Percentiles rank a stretch among this genome's conserved stretches.
phyloP scores from a whole-genome alignment of 2,329 filamentous ascomycete species.

The Canariomyces notabilis region DNA sequence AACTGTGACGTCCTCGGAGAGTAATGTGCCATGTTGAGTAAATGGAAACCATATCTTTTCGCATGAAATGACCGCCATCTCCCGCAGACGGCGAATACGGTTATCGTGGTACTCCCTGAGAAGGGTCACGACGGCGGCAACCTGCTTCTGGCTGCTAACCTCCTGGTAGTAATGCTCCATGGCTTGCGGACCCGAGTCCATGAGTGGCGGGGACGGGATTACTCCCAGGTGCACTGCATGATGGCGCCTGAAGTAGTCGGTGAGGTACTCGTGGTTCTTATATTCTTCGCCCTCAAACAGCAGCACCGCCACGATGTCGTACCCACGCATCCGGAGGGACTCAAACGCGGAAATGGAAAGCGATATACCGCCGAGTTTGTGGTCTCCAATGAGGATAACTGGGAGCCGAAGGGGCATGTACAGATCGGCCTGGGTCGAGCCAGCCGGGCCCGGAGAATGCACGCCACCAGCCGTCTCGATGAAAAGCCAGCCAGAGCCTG shows the following conservation, averaged over 20 bases:
- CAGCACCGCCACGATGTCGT: slow-evolving; percentile 66
- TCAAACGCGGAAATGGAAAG: slow-evolving; percentile 77
- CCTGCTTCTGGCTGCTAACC: background rate
- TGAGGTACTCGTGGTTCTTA: slow-evolving; percentile 63
- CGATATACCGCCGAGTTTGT: slow-evolving; percentile 72
- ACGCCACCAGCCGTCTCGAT: slow-evolving; percentile 81
- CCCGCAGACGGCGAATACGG: slow-evolving; percentile 55
- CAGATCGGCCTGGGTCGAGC: slow-evolving; percentile 70
- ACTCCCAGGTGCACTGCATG: slow-evolving; percentile 53
- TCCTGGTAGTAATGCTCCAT: slow-evolving; percentile 35
- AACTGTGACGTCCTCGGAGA: slow-evolving; percentile 58
- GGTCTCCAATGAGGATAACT: slow-evolving; percentile 68
- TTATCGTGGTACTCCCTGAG: slow-evolving; percentile 50
- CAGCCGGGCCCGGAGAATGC: slow-evolving; percentile 71
- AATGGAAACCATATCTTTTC: slow-evolving; percentile 79
- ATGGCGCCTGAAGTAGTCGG: slow-evolving; percentile 59
- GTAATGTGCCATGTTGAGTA: slow-evolving; percentile 67
- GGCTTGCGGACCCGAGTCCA: background rate
- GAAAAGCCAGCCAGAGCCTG: slow-evolving; percentile 54
- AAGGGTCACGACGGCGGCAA: slow-evolving; percentile 37
- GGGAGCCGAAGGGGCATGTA: slow-evolving; percentile 71
- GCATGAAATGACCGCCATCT: slow-evolving; percentile 57
- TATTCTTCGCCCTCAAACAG: slow-evolving; percentile 64
- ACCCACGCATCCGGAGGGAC: slow-evolving; percentile 70
- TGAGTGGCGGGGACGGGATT: slow-evolving; percentile 54